Conservation (phyloP, 192 early-diverging fungal genomes). For the Entomortierella parvispora region DNA sequence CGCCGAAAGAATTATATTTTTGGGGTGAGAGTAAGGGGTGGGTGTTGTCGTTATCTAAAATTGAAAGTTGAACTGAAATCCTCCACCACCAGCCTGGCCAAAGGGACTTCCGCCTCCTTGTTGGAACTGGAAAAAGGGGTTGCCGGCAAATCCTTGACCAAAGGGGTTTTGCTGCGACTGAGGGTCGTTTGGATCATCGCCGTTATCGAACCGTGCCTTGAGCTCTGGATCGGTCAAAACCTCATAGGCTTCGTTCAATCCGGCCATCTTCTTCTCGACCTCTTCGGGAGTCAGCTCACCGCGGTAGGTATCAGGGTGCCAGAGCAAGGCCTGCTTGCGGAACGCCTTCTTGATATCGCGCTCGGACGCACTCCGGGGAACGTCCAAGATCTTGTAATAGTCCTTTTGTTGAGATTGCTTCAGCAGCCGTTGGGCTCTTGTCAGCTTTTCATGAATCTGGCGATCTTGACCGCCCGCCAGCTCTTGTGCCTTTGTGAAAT, state of each 20-base stretch:
- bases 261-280: constrained; percentile 90
- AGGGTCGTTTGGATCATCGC: constrained; percentile 84
- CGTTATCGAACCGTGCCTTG: constrained; percentile 76
- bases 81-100: constrained; percentile 39
- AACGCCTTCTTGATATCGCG: constrained; percentile 93
- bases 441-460: constrained; percentile 63
- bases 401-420: constrained; percentile 76
- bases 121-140: constrained; percentile 63
- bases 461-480: constrained; percentile 63
- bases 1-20: no score
- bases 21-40: no score
- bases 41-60: constrained; percentile 25
- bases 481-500: constrained; percentile 79
- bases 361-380: constrained; percentile 75
- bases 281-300: constrained; percentile 82
- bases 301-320: constrained; percentile 84
- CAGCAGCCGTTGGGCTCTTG: constrained; percentile 67
- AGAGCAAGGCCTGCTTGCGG: constrained; percentile 87
- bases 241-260: constrained; percentile 94
- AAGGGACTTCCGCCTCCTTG: constrained; percentile 62
- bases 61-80: constrained; percentile 56
- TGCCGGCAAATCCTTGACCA: constrained; percentile 60
- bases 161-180: constrained; percentile 59
- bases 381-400: constrained; percentile 96
- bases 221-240: constrained; percentile 76